Conservation (phyloP, 2,329 filamentous ascomycete species). For the Fusarium robinianum region DNA sequence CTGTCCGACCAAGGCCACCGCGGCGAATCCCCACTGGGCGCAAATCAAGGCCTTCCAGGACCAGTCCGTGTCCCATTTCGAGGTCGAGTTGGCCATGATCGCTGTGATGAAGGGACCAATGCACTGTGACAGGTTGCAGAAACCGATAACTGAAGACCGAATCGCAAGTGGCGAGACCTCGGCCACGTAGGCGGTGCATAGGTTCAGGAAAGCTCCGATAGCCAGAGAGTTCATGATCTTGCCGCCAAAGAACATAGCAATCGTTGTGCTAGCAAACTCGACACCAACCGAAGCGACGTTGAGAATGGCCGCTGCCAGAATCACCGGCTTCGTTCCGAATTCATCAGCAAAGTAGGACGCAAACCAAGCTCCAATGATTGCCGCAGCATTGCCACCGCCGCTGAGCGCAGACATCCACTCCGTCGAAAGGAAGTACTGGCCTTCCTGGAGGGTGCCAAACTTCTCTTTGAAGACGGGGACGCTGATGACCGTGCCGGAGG, state of each 20-base stretch:
- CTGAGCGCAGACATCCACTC: conserved; percentile 39
- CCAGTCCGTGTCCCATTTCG: conserved; percentile 38
- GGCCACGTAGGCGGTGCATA: conserved; percentile 45
- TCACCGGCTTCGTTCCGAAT: conserved; percentile 32
- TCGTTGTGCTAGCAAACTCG: conserved; percentile 38
- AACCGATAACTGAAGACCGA: conserved; percentile 42
- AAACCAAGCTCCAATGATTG: conserved; percentile 32
- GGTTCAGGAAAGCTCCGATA: conserved; percentile 45
- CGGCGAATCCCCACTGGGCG: conserved; percentile 17
- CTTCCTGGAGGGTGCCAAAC: conserved; percentile 20
- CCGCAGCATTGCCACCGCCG: conserved; percentile 32
- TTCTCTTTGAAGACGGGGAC: conserved; percentile 29
- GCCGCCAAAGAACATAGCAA: conserved; percentile 38
- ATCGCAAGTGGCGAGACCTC: conserved; percentile 47
- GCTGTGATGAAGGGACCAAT: conserved; percentile 46
- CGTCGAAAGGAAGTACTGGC: conserved; percentile 32
- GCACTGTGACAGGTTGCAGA: conserved; percentile 47
- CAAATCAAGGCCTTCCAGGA: conserved; percentile 21
- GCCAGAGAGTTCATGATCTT: conserved; percentile 41
- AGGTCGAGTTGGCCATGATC: conserved; percentile 44
- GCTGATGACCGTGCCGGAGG: too few relatives aligned
- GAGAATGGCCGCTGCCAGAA: conserved; percentile 26
- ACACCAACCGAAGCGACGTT: conserved; percentile 39
- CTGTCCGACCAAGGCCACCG: background rate
- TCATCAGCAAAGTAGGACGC: conserved; percentile 35